phyloP scores from a whole-genome alignment of 768 basidiomycete species.

The Heimioporus sp. region DNA sequence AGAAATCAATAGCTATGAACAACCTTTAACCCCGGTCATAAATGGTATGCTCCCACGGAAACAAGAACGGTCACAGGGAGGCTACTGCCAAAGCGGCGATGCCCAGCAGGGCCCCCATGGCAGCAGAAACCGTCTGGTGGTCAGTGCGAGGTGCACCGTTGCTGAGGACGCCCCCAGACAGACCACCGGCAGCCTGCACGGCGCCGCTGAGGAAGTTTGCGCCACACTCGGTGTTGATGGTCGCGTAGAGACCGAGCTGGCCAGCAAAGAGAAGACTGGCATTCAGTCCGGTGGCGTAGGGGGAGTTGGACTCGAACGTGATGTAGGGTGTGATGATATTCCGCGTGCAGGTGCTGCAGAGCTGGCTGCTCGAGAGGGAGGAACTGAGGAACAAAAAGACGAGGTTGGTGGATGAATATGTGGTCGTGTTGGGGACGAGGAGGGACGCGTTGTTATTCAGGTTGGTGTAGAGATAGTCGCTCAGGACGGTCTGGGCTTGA shows the following conservation, averaged over 20 bases:
- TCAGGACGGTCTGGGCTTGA: conserved; percentile 5
- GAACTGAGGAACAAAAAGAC: conserved; percentile 78
- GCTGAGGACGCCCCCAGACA: conserved; percentile 39
- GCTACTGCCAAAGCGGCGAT: conserved; percentile 32
- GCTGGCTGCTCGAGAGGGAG: conserved; percentile 40
- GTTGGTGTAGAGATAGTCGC: conserved; percentile 25
- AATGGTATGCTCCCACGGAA: conserved; percentile 15
- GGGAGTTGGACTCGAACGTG: conserved; percentile 62
- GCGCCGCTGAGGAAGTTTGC: conserved; percentile 63
- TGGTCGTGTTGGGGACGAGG: conserved; percentile 50
- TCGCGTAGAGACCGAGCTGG: conserved; percentile 65
- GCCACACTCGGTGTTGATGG: conserved; percentile 65
- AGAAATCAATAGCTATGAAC: no score
- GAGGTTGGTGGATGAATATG: conserved; percentile 57
- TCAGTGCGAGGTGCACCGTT: conserved; percentile 25
- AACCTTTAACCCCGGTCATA: no score
- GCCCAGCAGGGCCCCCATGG: conserved; percentile 32
- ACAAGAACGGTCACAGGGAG: conserved; percentile 21
- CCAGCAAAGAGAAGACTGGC: conserved; percentile 62
- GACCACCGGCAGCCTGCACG: conserved; percentile 65
- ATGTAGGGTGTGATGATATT: conserved; percentile 75
- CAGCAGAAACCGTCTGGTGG: conserved; percentile 25
- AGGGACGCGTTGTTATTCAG: conserved; percentile 25
- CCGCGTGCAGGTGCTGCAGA: conserved; percentile 85
- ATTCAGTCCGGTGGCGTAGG: conserved; percentile 74